These are phyloP conservation scores for Marasmius oreades DNA, from an alignment of 1,284 basidiomycete species.

Conservation along the genomic window DNA sequence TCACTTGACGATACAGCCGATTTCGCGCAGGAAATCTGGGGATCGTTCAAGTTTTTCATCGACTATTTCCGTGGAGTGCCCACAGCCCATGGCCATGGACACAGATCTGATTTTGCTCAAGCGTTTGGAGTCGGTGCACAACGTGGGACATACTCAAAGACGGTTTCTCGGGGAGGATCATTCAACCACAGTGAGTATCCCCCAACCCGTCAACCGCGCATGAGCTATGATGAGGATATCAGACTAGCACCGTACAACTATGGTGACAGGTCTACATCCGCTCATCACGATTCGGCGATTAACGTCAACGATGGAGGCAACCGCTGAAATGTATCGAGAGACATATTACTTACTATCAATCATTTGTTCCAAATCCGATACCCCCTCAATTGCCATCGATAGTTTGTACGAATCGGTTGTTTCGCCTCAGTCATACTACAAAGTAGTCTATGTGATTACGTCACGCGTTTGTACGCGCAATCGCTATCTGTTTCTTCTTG, in stretches of 20 bases:
- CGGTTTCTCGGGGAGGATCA: neutral
- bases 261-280: neutral
- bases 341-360: neutral
- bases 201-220: constrained; percentile 11
- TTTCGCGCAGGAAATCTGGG: constrained; percentile 60
- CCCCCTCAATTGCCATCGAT: neutral
- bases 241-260: constrained; percentile 38
- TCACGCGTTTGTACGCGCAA: neutral
- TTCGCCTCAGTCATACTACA: too few species aligned
- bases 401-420: too few species aligned
- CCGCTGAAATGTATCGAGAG: neutral
- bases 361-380: neutral
- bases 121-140: constrained; percentile 44
- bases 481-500: neutral
- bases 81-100: constrained; percentile 35
- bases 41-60: constrained; percentile 62
- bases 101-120: constrained; percentile 40
- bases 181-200: constrained; percentile 18
- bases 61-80: constrained; percentile 44
- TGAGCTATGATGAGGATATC: constrained; percentile 44
- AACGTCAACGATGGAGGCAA: neutral
- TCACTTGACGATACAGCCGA: constrained; percentile 40
- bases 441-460: neutral
- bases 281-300: neutral
- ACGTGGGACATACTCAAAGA: constrained; percentile 10